A percentile compares a stretch with the other conserved stretches of the same genome.
These are phyloP conservation scores for Podila minutissima DNA, from an alignment of 192 early-diverging fungal species.

Conservation along the genomic window DNA sequence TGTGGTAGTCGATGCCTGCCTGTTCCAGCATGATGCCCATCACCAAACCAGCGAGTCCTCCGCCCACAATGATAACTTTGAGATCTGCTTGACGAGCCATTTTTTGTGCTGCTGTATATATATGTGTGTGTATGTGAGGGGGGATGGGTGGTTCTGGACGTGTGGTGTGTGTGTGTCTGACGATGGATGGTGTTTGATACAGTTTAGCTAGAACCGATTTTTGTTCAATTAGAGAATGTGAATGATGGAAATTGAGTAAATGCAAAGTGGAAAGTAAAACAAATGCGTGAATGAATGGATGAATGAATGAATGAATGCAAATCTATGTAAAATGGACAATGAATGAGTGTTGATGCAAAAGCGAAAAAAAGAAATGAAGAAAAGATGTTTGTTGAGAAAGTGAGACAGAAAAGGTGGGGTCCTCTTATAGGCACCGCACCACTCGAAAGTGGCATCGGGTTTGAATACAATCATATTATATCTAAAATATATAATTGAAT, in stretches of 20 bases:
- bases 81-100: conserved; percentile 20
- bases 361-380: too few species aligned
- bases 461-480: too few species aligned
- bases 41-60: conserved; percentile 28
- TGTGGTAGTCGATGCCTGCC: conserved; percentile 49
- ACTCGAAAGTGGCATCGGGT: too few species aligned
- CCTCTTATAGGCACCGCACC: too few species aligned
- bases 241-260: not conserved
- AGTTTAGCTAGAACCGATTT: too few species aligned
- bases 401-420: too few species aligned
- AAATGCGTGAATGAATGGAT: not conserved
- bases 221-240: not conserved
- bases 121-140: not conserved
- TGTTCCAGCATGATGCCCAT: conserved; percentile 48
- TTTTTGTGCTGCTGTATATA: not conserved
- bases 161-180: not conserved
- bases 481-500: too few species aligned
- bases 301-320: too few species aligned
- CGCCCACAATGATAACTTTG: conserved; percentile 38
- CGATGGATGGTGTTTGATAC: not conserved
- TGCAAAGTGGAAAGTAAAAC: conserved; percentile 1
- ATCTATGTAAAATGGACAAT: too few species aligned
- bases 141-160: not conserved
- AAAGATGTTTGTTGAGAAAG: too few species aligned
- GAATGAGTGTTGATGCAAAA: too few species aligned